These are phyloP conservation scores for Termitomyces sp. DNA, from an alignment of 768 basidiomycete genomes.

Conservation along the genomic window DNA sequence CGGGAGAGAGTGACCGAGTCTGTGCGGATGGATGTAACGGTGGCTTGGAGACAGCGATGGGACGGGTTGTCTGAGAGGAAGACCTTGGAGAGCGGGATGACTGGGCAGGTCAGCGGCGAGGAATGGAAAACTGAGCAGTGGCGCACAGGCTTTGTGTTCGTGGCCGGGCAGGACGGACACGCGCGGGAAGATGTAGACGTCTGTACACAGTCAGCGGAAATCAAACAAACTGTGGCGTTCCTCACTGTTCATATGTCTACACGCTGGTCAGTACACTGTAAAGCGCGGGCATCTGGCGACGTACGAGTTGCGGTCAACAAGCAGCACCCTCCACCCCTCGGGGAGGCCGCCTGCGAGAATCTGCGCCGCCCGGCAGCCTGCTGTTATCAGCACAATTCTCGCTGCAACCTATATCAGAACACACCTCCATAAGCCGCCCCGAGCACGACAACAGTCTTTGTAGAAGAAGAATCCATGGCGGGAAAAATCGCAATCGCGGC, in stretches of 20 bases:
- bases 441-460: constrained; percentile 25
- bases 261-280: neutral
- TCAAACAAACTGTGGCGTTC: neutral
- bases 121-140: neutral
- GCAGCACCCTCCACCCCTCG: constrained; percentile 45
- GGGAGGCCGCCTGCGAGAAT: constrained; percentile 44
- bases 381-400: neutral
- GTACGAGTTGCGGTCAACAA: constrained; percentile 57
- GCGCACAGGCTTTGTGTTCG: constrained; percentile 60
- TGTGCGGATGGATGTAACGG: constrained; percentile 31
- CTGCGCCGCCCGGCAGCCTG: constrained; percentile 45
- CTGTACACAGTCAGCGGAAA: constrained; percentile 14
- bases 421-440: constrained; percentile 22
- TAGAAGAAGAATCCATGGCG: neutral
- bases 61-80: constrained; percentile 26
- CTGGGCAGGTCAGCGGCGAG: constrained; percentile 12
- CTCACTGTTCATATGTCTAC: constrained; percentile 45
- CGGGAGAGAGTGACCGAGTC: constrained; percentile 39
- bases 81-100: constrained; percentile 51
- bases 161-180: constrained; percentile 52
- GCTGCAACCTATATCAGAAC: constrained; percentile 13
- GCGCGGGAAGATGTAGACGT: constrained; percentile 55
- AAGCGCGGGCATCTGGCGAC: constrained; percentile 12
- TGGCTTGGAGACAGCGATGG: constrained; percentile 34
- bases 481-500: too few species aligned